Base-by-base conservation (phyloP, 2,329 filamentous ascomycete genomes). In the Xylogone sp. region DNA sequence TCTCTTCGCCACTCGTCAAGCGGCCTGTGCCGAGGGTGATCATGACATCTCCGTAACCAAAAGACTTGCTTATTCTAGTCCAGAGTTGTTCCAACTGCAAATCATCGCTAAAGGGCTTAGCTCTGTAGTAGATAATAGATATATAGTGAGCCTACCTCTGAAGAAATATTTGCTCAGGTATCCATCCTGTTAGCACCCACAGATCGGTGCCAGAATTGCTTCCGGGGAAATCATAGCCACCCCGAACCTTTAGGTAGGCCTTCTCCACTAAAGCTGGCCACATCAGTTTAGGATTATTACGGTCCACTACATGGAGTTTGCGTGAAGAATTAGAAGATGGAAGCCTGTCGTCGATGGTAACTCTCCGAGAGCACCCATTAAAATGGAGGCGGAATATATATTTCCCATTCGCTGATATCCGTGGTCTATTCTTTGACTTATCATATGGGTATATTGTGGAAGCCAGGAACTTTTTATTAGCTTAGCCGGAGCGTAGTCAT, bases 191-290 rank as follows among this genome's bases (percentile, higher is more conserved):
- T 50, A 99, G 71, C 1, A 95, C 87, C 83, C 90, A 96, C 3
- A 99, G 72, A 69, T 99, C 94, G 2, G 93, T 97, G 10, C 90
- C 92, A 1, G 93, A 97, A 67, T 97, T 97, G 64, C 94, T 97
- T 7, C 94, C 94, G 0, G 94, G 93, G 59, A 99, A 99, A 64
- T 99, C 92, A 67, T 99, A 99, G 29, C 94, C 94, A 22, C 94
- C 94, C 51, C 93, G 83, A 10, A 97, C 83, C 72, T 97, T 99
- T 1, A 99, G 75, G 61, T 99, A 99, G 0, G 94, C 94, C 66
- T 99, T 99, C 67, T 99, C 94, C 16, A 97, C 74, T 3, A 99
- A 76, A 2, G 93, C 91, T 5, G 94, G 94, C 91, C 93, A 97
- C 13, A 97, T 71, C 13, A 95, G 75, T n/a, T 73, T 76, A 3